Base-by-base conservation (phyloP, 306 rosid genomes). In the Gynostemma pentaphyllum region DNA sequence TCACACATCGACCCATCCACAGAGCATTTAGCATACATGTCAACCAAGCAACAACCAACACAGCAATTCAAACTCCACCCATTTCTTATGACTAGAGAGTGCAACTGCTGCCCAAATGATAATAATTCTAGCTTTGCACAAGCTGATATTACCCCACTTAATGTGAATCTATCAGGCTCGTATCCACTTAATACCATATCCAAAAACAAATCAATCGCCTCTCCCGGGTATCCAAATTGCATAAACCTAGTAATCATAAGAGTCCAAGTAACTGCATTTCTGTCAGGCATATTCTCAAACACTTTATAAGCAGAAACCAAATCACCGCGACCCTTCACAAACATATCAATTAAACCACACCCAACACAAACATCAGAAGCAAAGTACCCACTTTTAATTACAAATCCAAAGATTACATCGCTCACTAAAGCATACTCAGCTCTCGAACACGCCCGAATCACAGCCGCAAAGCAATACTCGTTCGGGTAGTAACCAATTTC, bases 301-400 rank as follows among this genome's bases (percentile, higher is more conserved):
- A 85, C 80, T 74, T 30, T 47, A 39, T 50, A 68, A 0, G 85
- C 91, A 1, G 75, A 79, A 14, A 57, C 66, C 16, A 79, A 37
- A 64, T 82, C 85, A 7, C 59, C 32, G 0, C 75, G 24, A 3
- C 91, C 82, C 66, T 75, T 79, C 0, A 18, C 76, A 71, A 75
- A 77, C 91, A 79, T 77, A 66, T 82, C 91, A 34, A 80, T 82
- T 52, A 85, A 66, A 1, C 72, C 85, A 75, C 91, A 85, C 5
- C 91, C 91, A 52, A 85, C 87, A 55, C 74, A 79, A 10, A 85
- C 80, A 75, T 77, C 68, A 29, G 80, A 73, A 29, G 68, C 70
- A 44, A 85, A 75, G 47, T 73, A 82, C 3, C 91, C 85, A 44
- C 72, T 75, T 66, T 85, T 85, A 1, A 82, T 21, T 0, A 79